A percentile compares a stretch with the other conserved stretches of the same genome.
phyloP scores from a whole-genome alignment of 2,329 filamentous ascomycete genomes.

The Arthrobotrys sinensis region DNA sequence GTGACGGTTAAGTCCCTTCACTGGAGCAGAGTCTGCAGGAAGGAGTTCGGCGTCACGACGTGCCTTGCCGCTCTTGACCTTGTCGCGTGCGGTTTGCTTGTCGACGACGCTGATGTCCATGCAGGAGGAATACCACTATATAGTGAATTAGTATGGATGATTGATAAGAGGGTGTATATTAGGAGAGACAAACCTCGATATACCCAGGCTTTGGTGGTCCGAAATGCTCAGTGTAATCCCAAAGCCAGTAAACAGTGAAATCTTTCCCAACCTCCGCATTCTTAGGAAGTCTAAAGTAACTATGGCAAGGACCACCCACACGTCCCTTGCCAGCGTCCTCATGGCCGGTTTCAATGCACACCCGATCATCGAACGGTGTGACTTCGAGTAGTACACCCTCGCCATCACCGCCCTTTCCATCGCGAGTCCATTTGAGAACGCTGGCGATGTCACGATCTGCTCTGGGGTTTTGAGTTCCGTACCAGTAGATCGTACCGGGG shows the following conservation, averaged over 20 bases:
- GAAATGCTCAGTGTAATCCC: slow-evolving; percentile 75
- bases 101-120: slow-evolving; percentile 62
- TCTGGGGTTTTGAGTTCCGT: slow-evolving; percentile 60
- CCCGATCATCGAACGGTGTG: slow-evolving; percentile 88
- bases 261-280: slow-evolving; percentile 75
- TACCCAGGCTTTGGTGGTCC: slow-evolving; percentile 55
- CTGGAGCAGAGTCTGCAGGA: slow-evolving; percentile 9
- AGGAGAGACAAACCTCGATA: slow-evolving; percentile 51
- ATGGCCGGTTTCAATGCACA: slow-evolving; percentile 79
- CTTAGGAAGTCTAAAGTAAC: slow-evolving; percentile 81
- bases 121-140: slow-evolving; percentile 64
- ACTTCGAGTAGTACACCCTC: slow-evolving; percentile 80
- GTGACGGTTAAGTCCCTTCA: slow-evolving; percentile 45
- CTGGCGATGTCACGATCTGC: slow-evolving; percentile 61
- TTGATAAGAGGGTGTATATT: not conserved
- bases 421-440: slow-evolving; percentile 77
- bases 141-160: slow-evolving; percentile 1
- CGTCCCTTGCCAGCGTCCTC: slow-evolving; percentile 73
- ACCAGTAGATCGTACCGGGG: slow-evolving; percentile 63
- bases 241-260: slow-evolving; percentile 94
- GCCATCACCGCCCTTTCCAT: slow-evolving; percentile 84
- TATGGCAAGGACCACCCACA: slow-evolving; percentile 80
- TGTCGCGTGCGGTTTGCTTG: not conserved
- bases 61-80: slow-evolving; percentile 5
- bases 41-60: slow-evolving; percentile 12